Percentiles rank a stretch among this genome's conserved stretches.
Conservation (phyloP, 495 filamentous ascomycete species). For the Daldinia grandis region DNA sequence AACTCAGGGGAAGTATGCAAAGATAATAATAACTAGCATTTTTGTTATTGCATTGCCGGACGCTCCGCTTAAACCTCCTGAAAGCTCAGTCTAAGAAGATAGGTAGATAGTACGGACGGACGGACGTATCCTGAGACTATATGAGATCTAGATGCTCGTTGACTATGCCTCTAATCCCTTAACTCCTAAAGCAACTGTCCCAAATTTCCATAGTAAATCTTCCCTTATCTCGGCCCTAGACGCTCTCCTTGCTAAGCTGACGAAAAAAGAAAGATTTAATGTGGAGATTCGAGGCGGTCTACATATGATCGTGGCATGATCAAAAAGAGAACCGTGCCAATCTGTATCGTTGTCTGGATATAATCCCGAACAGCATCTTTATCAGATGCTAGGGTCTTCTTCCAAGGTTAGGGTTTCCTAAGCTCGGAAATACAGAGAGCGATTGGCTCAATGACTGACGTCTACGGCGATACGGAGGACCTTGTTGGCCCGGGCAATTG, state of each 20-base stretch:
- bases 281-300: neutral
- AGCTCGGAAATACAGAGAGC: neutral
- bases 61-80: neutral
- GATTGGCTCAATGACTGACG: conserved; percentile 2
- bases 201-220: neutral
- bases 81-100: neutral
- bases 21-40: neutral
- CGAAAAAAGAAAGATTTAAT: neutral
- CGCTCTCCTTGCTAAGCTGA: neutral
- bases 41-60: neutral
- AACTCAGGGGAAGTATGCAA: neutral
- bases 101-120: neutral
- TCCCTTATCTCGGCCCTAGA: neutral
- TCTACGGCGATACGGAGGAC: conserved; percentile 15
- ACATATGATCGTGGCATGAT: conserved; percentile 1
- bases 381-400: neutral
- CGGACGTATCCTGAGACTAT: neutral
- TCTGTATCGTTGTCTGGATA: neutral
- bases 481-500: conserved; percentile 31
- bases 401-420: neutral
- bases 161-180: neutral
- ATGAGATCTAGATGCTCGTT: neutral
- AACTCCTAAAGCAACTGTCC: neutral
- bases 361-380: neutral
- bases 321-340: conserved; percentile 1